A percentile compares a stretch with the other conserved stretches of the same genome.
Evolutionary conservation across 768 basidiomycete species (phyloP).

Genomic region (Pilatotrama ljubarskyi): DNA sequence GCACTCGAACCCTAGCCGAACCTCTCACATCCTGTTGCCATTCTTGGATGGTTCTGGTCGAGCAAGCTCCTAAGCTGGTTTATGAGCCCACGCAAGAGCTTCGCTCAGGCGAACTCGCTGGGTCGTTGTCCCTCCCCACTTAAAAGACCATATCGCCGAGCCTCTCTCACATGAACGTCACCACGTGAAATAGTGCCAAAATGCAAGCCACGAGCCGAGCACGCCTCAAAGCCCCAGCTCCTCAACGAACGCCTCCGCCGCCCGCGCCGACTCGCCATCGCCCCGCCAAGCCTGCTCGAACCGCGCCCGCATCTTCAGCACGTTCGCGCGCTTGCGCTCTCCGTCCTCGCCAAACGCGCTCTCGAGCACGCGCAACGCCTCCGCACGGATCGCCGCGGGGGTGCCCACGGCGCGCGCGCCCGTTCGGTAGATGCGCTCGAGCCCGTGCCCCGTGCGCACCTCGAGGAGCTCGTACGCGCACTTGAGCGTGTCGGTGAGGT

Average conservation of each 20-base stretch:
- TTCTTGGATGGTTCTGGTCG: too few species aligned
- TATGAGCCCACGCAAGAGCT: too few species aligned
- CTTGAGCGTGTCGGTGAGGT: slow-evolving; percentile 24
- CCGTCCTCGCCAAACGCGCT: slow-evolving; percentile 23
- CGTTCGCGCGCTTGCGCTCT: slow-evolving; percentile 5
- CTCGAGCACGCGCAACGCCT: slow-evolving; percentile 16
- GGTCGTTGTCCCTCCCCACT: too few species aligned
- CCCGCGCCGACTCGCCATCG: neutral
- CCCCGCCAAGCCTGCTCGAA: slow-evolving; percentile 8
- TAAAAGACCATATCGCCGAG: too few species aligned
- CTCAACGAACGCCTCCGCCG: slow-evolving; percentile 7
- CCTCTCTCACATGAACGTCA: too few species aligned
- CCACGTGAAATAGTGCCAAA: too few species aligned
- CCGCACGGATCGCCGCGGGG: slow-evolving; percentile 16
- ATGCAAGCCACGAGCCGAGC: too few species aligned
- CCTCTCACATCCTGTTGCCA: too few species aligned
- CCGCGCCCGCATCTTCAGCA: neutral
- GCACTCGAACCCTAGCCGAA: too few species aligned
- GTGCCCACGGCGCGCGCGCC: slow-evolving; percentile 14
- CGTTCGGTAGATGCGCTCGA: slow-evolving; percentile 22
- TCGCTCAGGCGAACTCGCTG: too few species aligned
- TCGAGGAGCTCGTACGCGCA: slow-evolving; percentile 32
- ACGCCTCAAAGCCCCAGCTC: neutral
- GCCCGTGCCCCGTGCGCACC: slow-evolving; percentile 21
- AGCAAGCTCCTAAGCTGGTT: too few species aligned